Percentiles rank a stretch among this genome's conserved stretches.
These are phyloP conservation scores for Globisporangium splendens DNA, from an alignment of 352 stramenopile genomes.

Conservation along the genomic window DNA sequence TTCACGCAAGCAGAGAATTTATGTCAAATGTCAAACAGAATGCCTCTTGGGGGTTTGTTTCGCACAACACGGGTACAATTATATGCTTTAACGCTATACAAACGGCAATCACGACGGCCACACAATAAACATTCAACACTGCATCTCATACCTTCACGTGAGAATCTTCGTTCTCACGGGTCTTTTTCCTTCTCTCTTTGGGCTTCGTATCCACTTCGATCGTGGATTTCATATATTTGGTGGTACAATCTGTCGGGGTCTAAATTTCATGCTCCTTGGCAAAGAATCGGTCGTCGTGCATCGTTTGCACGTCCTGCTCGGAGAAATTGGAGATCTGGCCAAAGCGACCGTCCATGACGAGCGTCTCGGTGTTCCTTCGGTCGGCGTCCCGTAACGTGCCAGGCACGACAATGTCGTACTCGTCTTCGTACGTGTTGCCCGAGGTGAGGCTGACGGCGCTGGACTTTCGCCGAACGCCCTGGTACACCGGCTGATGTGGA, in stretches of 20 bases:
- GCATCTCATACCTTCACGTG: too few relatives aligned
- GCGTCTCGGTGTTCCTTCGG: conserved; percentile 62
- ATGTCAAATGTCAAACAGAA: too few relatives aligned
- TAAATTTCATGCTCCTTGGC: conserved; percentile 14
- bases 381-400: conserved; percentile 51
- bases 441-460: conserved; percentile 7
- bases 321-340: conserved; percentile 65
- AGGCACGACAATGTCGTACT: conserved; percentile 76
- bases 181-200: background rate
- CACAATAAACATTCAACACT: too few relatives aligned
- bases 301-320: conserved; percentile 29
- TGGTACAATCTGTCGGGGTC: background rate
- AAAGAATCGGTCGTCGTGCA: conserved; percentile 20
- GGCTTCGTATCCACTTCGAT: conserved; percentile 6
- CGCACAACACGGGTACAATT: too few relatives aligned
- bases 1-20: too few relatives aligned
- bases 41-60: too few relatives aligned
- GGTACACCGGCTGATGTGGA: conserved; percentile 10
- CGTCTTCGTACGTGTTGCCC: conserved; percentile 28
- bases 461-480: background rate
- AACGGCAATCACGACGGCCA: too few relatives aligned
- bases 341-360: conserved; percentile 56
- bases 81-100: too few relatives aligned
- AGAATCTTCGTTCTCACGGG: too few relatives aligned
- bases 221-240: background rate